Evolutionary conservation across 768 basidiomycete genomes (phyloP).

Genomic region (Lentinula sp.): DNA sequence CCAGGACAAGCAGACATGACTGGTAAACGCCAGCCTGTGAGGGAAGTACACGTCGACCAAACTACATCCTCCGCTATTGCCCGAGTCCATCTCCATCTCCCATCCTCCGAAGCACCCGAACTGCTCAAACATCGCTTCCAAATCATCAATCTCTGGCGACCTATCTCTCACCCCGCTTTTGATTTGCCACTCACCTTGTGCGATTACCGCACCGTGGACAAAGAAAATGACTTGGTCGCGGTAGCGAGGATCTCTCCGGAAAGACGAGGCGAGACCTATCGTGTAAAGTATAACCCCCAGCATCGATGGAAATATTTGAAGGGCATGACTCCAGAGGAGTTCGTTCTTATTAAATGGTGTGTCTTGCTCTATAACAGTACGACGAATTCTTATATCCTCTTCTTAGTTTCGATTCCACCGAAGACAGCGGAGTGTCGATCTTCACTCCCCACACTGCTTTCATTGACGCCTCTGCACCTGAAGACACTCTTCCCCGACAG

Average conservation of each 20-base stretch:
- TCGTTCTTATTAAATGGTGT: conserved; percentile 26
- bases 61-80: conserved; percentile 18
- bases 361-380: not conserved
- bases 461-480: conserved; percentile 36
- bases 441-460: conserved; percentile 52
- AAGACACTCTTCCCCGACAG: conserved; percentile 36
- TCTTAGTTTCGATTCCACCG: conserved; percentile 30
- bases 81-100: conserved; percentile 22
- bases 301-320: conserved; percentile 24
- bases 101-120: conserved; percentile 15
- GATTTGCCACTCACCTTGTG: conserved; percentile 24
- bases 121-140: conserved; percentile 21
- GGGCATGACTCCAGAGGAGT: conserved; percentile 19
- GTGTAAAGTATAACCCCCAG: conserved; percentile 20
- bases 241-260: conserved; percentile 22
- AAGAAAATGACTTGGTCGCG: conserved; percentile 18
- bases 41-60: conserved; percentile 24
- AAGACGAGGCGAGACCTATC: conserved; percentile 25
- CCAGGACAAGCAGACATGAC: conserved; percentile 13
- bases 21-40: conserved; percentile 37
- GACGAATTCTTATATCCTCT: not conserved
- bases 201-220: conserved; percentile 21
- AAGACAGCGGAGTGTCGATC: conserved; percentile 35
- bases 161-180: conserved; percentile 19
- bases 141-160: conserved; percentile 31